Evolutionary conservation across 495 filamentous ascomycete species (phyloP).

Genomic region (Trichoderma gamsii): DNA sequence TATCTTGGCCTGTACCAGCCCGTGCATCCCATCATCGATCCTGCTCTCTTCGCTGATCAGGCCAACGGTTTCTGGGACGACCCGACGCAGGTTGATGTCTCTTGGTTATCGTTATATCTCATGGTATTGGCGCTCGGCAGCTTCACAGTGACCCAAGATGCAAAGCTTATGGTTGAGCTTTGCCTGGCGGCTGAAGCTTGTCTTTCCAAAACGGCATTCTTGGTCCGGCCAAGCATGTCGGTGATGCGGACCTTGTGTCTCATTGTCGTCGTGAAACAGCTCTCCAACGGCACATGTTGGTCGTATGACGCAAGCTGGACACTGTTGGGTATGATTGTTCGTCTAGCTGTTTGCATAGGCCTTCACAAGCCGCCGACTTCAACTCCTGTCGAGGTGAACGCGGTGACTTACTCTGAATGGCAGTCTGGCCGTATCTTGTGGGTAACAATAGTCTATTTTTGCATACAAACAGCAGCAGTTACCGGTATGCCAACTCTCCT

Average conservation of each 20-base stretch:
- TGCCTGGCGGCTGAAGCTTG: background rate
- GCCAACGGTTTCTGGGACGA: background rate
- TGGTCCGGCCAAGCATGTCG: slow-evolving; percentile 2
- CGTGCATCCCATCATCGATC: background rate
- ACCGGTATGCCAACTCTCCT: background rate
- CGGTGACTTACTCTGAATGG: background rate
- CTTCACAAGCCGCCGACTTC: background rate
- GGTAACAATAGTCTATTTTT: background rate
- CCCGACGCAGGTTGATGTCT: background rate
- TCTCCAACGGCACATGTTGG: background rate
- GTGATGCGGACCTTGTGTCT: background rate
- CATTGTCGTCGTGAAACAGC: background rate
- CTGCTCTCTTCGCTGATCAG: background rate
- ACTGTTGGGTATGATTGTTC: background rate
- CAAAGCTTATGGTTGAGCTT: background rate
- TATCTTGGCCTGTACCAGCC: background rate
- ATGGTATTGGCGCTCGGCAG: background rate
- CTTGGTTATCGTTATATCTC: background rate
- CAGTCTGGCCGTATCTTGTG: background rate
- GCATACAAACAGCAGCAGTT: background rate
- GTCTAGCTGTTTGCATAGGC: background rate
- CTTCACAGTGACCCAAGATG: background rate
- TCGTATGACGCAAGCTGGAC: background rate
- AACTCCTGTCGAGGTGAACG: background rate
- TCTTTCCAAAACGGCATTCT: background rate